Conservation (phyloP, 768 basidiomycete genomes). For the Mycena albidolilacea region DNA sequence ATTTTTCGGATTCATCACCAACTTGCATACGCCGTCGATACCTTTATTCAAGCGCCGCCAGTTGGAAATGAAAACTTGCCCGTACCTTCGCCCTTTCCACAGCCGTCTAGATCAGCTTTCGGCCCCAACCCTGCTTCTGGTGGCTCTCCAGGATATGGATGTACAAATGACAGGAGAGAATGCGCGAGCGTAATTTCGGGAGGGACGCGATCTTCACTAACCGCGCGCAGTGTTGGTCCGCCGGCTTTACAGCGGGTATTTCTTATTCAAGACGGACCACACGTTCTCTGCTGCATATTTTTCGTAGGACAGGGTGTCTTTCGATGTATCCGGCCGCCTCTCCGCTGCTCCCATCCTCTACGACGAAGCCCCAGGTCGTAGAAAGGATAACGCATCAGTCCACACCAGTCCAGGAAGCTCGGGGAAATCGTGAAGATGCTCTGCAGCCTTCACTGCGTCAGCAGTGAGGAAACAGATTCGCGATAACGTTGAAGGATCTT, state of each 20-base stretch:
- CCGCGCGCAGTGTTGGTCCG: constrained; percentile 60
- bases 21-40: constrained; percentile 69
- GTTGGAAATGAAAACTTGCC: background rate
- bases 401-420: constrained; percentile 80
- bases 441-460: constrained; percentile 77
- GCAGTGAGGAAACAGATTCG: constrained; percentile 83
- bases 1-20: constrained; percentile 79
- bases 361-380: constrained; percentile 80
- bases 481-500: constrained; percentile 72
- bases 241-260: constrained; percentile 63
- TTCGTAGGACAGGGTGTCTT: constrained; percentile 77
- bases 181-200: constrained; percentile 64
- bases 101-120: constrained; percentile 68
- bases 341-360: constrained; percentile 64
- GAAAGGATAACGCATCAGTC: constrained; percentile 80
- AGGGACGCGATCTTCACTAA: constrained; percentile 60
- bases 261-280: constrained; percentile 73
- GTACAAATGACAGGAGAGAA: constrained; percentile 82
- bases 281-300: constrained; percentile 66
- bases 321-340: constrained; percentile 79
- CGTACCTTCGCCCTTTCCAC: constrained; percentile 61
- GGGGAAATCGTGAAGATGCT: constrained; percentile 70
- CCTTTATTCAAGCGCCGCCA: no score
- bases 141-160: constrained; percentile 78
- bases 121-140: constrained; percentile 78